These are phyloP conservation scores for Leccinum rimulosum DNA, from an alignment of 768 basidiomycete species.

Conservation along the genomic window DNA sequence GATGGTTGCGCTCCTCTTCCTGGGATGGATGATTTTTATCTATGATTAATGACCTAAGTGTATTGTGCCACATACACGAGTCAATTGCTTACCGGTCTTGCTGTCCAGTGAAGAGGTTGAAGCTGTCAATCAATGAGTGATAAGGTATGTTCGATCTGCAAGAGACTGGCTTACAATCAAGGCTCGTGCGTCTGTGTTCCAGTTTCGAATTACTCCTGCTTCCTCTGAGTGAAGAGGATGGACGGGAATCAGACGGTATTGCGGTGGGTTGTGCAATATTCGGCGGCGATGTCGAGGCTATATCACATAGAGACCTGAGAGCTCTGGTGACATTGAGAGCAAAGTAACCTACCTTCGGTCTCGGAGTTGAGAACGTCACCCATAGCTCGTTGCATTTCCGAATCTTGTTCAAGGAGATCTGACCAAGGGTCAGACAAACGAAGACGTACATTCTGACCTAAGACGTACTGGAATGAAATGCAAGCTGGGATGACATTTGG, in stretches of 20 bases:
- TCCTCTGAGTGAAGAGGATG: constrained; percentile 15
- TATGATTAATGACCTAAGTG: constrained; percentile 10
- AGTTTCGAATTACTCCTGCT: neutral
- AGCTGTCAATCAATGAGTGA: constrained; percentile 21
- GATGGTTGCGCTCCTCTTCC: constrained; percentile 33
- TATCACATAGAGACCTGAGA: neutral
- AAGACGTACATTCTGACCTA: neutral
- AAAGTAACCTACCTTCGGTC: constrained; percentile 29
- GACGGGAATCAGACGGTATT: constrained; percentile 10
- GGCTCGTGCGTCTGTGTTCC: constrained; percentile 9
- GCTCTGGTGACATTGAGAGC: neutral
- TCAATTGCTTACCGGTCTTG: constrained; percentile 23
- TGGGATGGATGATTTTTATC: constrained; percentile 31
- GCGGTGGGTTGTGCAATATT: constrained; percentile 5
- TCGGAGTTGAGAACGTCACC: constrained; percentile 54
- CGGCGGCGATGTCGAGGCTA: constrained; percentile 15
- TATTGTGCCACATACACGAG: neutral
- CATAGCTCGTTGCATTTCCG: constrained; percentile 69
- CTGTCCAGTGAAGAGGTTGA: constrained; percentile 22
- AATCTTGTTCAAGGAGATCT: constrained; percentile 71
- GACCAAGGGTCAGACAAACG: constrained; percentile 3
- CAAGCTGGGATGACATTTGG: constrained; percentile 50
- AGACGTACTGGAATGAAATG: constrained; percentile 55
- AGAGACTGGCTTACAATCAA: constrained; percentile 16
- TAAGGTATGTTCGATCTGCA: neutral